Base-by-base conservation (phyloP, 2,329 filamentous ascomycete genomes). In the Fusarium begoniae region DNA sequence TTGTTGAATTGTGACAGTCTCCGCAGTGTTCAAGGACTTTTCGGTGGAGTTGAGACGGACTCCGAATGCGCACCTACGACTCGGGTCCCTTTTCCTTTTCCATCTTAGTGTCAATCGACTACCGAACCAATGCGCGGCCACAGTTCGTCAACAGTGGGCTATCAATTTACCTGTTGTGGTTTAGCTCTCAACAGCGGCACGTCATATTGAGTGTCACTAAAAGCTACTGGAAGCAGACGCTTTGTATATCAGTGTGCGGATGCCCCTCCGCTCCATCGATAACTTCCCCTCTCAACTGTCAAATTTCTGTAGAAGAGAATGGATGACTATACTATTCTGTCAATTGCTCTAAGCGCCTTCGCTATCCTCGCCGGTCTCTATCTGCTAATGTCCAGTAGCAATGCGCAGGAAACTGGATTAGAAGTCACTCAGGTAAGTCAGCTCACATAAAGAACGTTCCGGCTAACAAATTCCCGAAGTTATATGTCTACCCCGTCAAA, bases 401-500 rank as follows among this genome's bases (percentile, higher is more conserved):
- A 24, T 2, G 20, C 30, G 9, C 8, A 7, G 4, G 66, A 70
- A 38, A 38, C 61, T 24, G 56, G 62, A 13, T 24, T 75, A 20
- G n/a, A 75, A 62, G 59, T 75, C 30, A 75, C 73, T 18, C 74
- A 75, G 43, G 74, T 75, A 28, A 44, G 30, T 14, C 4, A 17
- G 5, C 6, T 13, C 10, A 17, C 2, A 4, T 3, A 3, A 8
- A 14, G 3, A 2, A 9, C 5, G 18, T 5, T 15, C 15, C 20
- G n/a, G n/a, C 48, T 70, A 11, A 71, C n/a, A 57, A 9, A 2
- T 2, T 5, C 8, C 22, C 6, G 2, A 20, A 77, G 76, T 50
- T 78, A n/a, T 71, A 78, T 26, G 74, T 77, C 3, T 78, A 78
- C 20, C 76, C 76, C 3, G 66, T 78, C 24, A 78, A 78, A 26